Percentiles rank a stretch among this genome's conserved stretches.
These are phyloP conservation scores for Leptodermis oblonga DNA, from an alignment of 257 asterid species.

Conservation along the genomic window DNA sequence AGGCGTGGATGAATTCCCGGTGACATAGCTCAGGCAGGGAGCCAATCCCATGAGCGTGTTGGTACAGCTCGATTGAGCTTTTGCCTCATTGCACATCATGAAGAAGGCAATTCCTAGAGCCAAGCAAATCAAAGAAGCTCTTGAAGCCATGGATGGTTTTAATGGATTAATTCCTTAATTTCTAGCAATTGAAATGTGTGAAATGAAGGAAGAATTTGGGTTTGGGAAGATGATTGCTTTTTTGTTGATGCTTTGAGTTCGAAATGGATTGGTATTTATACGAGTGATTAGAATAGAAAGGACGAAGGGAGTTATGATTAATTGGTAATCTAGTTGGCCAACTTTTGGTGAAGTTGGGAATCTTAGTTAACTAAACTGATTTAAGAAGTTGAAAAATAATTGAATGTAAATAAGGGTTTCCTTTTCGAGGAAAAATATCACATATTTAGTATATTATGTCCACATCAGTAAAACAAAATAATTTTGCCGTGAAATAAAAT, in stretches of 20 bases:
- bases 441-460: too few species aligned
- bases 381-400: neutral
- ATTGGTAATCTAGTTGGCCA: slow-evolving; percentile 39
- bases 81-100: slow-evolving; percentile 16
- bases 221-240: neutral
- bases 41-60: slow-evolving; percentile 37
- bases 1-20: slow-evolving; percentile 48
- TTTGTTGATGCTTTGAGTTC: neutral
- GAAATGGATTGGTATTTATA: slow-evolving; percentile 18
- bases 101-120: slow-evolving; percentile 12
- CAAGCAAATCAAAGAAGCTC: slow-evolving; percentile 12
- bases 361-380: slow-evolving; percentile 9
- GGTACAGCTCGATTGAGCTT: slow-evolving; percentile 44
- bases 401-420: too few species aligned
- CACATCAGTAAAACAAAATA: too few species aligned
- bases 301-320: slow-evolving; percentile 13
- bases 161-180: neutral
- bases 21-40: slow-evolving; percentile 52
- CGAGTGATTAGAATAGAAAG: slow-evolving; percentile 8
- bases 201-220: neutral
- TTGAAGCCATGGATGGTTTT: slow-evolving; percentile 9
- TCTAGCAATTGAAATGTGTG: neutral
- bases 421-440: too few species aligned
- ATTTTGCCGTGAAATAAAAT: too few species aligned
- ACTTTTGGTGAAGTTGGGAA: slow-evolving; percentile 22